phyloP scores from a whole-genome alignment of 441 rosid species.

The Theobroma grandiflorum region DNA sequence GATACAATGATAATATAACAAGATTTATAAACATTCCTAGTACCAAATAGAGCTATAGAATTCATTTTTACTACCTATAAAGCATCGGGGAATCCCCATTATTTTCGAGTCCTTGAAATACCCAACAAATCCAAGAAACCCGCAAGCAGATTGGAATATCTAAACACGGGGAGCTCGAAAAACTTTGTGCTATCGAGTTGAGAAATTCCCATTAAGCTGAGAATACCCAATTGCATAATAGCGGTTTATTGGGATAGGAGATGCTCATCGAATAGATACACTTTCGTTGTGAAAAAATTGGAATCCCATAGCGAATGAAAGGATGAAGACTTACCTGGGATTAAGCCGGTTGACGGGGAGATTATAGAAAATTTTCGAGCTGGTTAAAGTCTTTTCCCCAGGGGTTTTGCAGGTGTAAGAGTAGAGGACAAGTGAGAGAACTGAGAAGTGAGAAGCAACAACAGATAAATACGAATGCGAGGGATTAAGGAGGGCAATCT shows the following conservation, averaged over 20 bases:
- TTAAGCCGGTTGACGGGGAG: background rate
- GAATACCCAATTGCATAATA: conserved; percentile 24
- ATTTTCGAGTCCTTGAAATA: conserved; percentile 34
- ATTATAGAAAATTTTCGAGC: background rate
- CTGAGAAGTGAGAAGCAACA: background rate
- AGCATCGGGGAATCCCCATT: conserved; percentile 40
- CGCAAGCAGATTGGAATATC: conserved; percentile 22
- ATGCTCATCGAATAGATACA: background rate
- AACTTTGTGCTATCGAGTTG: conserved; percentile 22
- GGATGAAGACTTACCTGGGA: conserved; percentile 27
- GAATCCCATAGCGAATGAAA: background rate
- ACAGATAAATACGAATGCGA: background rate
- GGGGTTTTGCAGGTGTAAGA: background rate
- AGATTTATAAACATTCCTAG: conserved; percentile 49
- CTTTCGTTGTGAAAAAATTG: background rate
- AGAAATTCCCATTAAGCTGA: conserved; percentile 47
- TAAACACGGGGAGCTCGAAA: conserved; percentile 7
- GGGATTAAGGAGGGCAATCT: conserved; percentile 14
- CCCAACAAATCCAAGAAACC: conserved; percentile 34
- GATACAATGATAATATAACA: conserved; percentile 40
- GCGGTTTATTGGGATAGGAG: background rate
- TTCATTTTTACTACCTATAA: conserved; percentile 51
- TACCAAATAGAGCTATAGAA: conserved; percentile 47
- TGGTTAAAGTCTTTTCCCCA: background rate
- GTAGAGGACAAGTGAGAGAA: background rate